Evolutionary conservation across 2,329 filamentous ascomycete genomes (phyloP).

Genomic region (Alternaria brassicae): DNA sequence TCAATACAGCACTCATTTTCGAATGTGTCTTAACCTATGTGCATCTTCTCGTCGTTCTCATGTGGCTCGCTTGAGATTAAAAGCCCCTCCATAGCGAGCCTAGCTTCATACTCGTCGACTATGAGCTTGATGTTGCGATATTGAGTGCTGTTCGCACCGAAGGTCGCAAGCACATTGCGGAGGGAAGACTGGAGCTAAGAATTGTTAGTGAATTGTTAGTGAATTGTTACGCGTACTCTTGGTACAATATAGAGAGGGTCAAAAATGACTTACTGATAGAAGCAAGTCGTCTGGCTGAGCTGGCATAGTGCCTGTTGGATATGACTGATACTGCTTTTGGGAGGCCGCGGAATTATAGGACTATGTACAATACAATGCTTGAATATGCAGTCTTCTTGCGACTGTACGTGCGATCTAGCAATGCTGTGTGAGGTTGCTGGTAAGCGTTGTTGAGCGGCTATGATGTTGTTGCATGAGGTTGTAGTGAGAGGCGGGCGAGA

Average conservation of each 20-base stretch:
- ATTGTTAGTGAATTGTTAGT: constrained; percentile 1
- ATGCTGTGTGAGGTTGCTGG: not conserved
- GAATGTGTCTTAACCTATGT: not conserved
- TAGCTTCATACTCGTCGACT: constrained; percentile 41
- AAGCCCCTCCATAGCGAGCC: constrained; percentile 30
- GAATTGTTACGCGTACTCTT: not conserved
- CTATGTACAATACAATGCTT: not conserved
- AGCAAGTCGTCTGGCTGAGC: constrained; percentile 36
- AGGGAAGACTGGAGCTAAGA: constrained; percentile 44
- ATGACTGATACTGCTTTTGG: not conserved
- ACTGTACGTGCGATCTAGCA: not conserved
- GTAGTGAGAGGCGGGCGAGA: not conserved
- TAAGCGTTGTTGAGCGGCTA: not conserved
- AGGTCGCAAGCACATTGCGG: constrained; percentile 45
- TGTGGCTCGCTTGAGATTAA: constrained; percentile 13
- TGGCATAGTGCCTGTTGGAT: constrained; percentile 22
- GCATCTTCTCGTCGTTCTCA: not conserved
- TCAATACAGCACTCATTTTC: too few relatives aligned
- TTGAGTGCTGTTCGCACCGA: constrained; percentile 41
- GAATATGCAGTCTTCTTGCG: not conserved
- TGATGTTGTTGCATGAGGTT: not conserved
- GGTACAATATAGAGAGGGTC: not conserved
- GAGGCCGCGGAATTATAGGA: not conserved
- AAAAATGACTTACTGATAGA: constrained; percentile 30
- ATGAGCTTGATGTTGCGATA: constrained; percentile 41